Evolutionary conservation across 306 rosid species (phyloP).

Genomic region (Cyclanthera cordifolia): DNA sequence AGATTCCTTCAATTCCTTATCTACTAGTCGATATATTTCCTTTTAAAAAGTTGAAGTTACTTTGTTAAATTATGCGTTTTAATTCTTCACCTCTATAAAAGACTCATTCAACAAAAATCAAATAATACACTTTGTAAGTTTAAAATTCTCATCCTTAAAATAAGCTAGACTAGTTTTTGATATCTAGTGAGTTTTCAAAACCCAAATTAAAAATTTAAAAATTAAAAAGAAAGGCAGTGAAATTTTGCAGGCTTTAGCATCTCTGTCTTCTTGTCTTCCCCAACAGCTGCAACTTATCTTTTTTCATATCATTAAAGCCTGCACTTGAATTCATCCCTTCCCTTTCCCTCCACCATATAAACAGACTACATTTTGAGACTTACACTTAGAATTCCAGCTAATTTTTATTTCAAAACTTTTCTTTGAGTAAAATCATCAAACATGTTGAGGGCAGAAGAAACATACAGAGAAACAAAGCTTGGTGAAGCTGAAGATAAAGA

Average conservation of each 20-base stretch:
- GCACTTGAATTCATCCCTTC: no score
- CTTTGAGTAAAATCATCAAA: background rate
- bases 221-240: background rate
- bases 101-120: background rate
- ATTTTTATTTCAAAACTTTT: background rate
- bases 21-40: no score
- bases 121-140: no score
- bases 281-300: constrained; percentile 20
- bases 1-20: no score
- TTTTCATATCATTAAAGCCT: constrained; percentile 39
- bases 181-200: no score
- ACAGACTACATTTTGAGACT: background rate
- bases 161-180: no score
- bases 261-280: constrained; percentile 67
- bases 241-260: constrained; percentile 25
- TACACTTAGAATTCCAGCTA: background rate
- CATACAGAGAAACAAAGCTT: constrained; percentile 22
- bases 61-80: background rate
- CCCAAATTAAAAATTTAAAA: no score
- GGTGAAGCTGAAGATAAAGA: constrained; percentile 36
- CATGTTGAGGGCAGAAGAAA: constrained; percentile 38
- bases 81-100: background rate
- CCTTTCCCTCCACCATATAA: constrained; percentile 2
- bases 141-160: no score
- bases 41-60: background rate